Evolutionary conservation across 2,329 filamentous ascomycete species (phyloP).

Genomic region (Exophiala phaeomuriformis): DNA sequence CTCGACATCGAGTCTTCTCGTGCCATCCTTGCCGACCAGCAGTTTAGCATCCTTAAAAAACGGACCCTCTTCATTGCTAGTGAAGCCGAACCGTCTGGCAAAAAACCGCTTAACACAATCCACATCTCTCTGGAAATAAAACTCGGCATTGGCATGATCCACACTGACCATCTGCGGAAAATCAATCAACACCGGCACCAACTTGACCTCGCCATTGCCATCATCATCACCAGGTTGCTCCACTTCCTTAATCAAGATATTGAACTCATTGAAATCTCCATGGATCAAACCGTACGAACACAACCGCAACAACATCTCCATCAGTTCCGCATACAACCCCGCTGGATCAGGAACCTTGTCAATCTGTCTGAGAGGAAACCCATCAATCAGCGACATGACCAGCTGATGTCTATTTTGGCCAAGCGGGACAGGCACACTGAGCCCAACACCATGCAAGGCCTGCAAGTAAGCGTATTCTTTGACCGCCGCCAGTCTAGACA

Average conservation of each 20-base stretch:
- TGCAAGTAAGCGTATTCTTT: constrained; percentile 96
- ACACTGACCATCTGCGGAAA: constrained; percentile 98
- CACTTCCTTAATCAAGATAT: constrained; percentile 89
- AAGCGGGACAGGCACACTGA: constrained; percentile 81
- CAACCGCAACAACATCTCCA: constrained; percentile 74
- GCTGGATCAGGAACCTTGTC: constrained; percentile 75
- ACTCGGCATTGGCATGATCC: constrained; percentile 85
- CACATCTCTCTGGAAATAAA: constrained; percentile 96
- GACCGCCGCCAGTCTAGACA: constrained; percentile 82
- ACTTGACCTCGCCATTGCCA: constrained; percentile 25
- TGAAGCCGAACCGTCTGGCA: constrained; percentile 78
- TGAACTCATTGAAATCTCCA: constrained; percentile 99
- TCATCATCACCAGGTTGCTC: constrained; percentile 30
- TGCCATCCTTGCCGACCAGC: constrained; percentile 57
- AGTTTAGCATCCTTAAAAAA: constrained; percentile 80
- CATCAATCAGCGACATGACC: constrained; percentile 89
- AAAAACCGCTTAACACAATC: constrained; percentile 95
- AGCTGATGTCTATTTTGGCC: constrained; percentile 91
- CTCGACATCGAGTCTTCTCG: constrained; percentile 69
- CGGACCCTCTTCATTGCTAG: constrained; percentile 71
- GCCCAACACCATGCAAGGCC: constrained; percentile 72
- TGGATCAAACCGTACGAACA: constrained; percentile 87
- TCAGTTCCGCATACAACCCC: constrained; percentile 81
- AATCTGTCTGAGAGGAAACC: constrained; percentile 85
- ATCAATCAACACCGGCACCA: constrained; percentile 84